Conservation (phyloP, 306 rosid species). For the Aeschynomene evenia region DNA sequence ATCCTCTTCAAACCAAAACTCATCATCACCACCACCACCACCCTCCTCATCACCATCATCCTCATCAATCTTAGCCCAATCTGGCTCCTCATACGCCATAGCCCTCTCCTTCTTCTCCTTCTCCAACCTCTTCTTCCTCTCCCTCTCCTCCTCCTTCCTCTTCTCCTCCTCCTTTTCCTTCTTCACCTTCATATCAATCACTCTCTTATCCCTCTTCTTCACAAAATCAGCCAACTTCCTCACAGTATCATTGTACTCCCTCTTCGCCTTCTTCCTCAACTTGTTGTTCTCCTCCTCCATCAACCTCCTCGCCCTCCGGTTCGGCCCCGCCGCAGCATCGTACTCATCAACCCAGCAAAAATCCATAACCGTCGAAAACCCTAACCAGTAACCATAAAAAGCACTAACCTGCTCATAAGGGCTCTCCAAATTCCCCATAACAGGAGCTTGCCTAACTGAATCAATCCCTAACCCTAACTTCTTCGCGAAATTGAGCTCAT, state of each 20-base stretch:
- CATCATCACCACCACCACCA: conserved; percentile 7
- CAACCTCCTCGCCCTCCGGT: conserved; percentile 71
- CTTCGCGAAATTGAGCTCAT: conserved; percentile 61
- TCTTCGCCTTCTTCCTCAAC: conserved; percentile 82
- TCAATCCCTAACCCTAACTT: conserved; percentile 63
- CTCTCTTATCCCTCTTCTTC: conserved; percentile 96
- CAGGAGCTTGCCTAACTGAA: conserved; percentile 62
- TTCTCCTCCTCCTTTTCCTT: conserved; percentile 66
- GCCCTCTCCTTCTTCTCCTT: conserved; percentile 69
- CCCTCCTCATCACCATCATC: conserved; percentile 29
- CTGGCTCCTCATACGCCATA: conserved; percentile 76
- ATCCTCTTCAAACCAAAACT: conserved; percentile 35
- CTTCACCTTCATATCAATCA: conserved; percentile 84
- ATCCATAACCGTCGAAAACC: conserved; percentile 87
- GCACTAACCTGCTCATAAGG: conserved; percentile 82
- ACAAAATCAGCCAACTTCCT: conserved; percentile 86
- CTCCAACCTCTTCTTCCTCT: conserved; percentile 68
- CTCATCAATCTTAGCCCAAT: conserved; percentile 66
- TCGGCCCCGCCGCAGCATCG: conserved; percentile 69
- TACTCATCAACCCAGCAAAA: conserved; percentile 88
- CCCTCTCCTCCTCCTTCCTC: conserved; percentile 70
- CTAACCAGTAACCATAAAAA: conserved; percentile 75
- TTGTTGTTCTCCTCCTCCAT: conserved; percentile 98
- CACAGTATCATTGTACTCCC: conserved; percentile 87
- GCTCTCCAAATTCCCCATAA: conserved; percentile 78